Base-by-base conservation (phyloP, 2,329 filamentous ascomycete species). In the Colletotrichum sp. region DNA sequence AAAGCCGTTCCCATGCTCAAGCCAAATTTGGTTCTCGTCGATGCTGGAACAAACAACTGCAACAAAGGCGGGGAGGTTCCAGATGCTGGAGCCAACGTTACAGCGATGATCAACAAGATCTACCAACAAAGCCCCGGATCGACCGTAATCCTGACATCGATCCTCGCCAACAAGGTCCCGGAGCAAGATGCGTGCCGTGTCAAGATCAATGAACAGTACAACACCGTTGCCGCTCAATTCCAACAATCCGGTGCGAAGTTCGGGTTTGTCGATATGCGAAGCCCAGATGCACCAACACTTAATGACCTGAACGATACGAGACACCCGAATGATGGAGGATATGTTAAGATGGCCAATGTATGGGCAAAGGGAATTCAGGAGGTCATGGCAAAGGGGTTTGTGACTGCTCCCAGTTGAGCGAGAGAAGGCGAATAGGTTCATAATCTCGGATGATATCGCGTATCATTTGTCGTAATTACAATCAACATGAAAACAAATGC, bases 21-120 rank as follows among this genome's bases (percentile, higher is more conserved):
- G 47, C 77, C 77, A 2, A 78, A 78, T 24, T 67, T 78, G n/a
- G 67, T 78, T 5, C 72, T 78, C 6, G 57, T 78, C 55, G 76
- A 78, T 36, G 73, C 64, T 6, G 77, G 77, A 55, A 78, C 77
- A 66, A 78, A 78, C 66, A 75, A 78, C 43, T 77, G 74, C 66
- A 74, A 76, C 66, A 70, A 73, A 47, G 67, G 73, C n/a, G 63
- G 58, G 11, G 47, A 47, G 27, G 38, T 75, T 3, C 65, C 73
- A 3, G 73, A 73, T 29, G 73, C 73, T 12, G 70, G 69, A 4
- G 31, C 69, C 16, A 73, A 75, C n/a, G 70, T 75, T 8, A 65
- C 67, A 33, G 62, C 68, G 54, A 73, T 78, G 34, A 61, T 70
- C 51, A 69, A 72, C 64, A 75, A 73, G 27, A 66, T 78, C 34